phyloP scores from a whole-genome alignment of 805 yeast species.

The Ogataea allantospora region DNA sequence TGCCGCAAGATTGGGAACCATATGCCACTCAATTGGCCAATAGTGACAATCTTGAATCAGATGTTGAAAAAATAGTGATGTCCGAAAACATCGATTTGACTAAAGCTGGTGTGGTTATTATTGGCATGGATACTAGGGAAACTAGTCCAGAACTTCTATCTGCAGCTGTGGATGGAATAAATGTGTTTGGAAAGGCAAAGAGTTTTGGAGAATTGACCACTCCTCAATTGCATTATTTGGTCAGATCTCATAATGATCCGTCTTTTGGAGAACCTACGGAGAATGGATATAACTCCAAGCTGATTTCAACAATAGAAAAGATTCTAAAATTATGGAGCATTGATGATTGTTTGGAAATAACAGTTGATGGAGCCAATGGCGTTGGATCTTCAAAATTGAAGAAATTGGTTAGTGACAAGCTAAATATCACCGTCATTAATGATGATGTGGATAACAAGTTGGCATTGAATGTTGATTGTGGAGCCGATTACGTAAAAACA shows the following conservation, averaged over 20 bases:
- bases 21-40: conserved; percentile 82
- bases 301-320: conserved; percentile 50
- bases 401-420: conserved; percentile 39
- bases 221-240: conserved; percentile 90
- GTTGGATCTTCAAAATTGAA: conserved; percentile 80
- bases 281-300: conserved; percentile 65
- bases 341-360: conserved; percentile 37
- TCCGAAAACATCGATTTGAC: conserved; percentile 46
- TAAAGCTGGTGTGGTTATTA: conserved; percentile 46
- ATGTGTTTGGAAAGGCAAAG: conserved; percentile 44
- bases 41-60: conserved; percentile 42
- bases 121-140: conserved; percentile 87
- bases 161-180: conserved; percentile 62
- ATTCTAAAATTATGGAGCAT: conserved; percentile 36
- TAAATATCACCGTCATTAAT: conserved; percentile 51
- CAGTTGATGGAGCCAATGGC: conserved; percentile 95
- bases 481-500: conserved; percentile 95
- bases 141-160: conserved; percentile 67
- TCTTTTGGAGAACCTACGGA: conserved; percentile 62
- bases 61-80: conserved; percentile 38
- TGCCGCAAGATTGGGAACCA: conserved; percentile 78
- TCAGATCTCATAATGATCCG: conserved; percentile 66
- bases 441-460: conserved; percentile 51
- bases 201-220: conserved; percentile 81
- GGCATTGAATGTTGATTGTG: conserved; percentile 73